Evolutionary conservation across 495 filamentous ascomycete species (phyloP).

Genomic region (Penicillium alfredii): DNA sequence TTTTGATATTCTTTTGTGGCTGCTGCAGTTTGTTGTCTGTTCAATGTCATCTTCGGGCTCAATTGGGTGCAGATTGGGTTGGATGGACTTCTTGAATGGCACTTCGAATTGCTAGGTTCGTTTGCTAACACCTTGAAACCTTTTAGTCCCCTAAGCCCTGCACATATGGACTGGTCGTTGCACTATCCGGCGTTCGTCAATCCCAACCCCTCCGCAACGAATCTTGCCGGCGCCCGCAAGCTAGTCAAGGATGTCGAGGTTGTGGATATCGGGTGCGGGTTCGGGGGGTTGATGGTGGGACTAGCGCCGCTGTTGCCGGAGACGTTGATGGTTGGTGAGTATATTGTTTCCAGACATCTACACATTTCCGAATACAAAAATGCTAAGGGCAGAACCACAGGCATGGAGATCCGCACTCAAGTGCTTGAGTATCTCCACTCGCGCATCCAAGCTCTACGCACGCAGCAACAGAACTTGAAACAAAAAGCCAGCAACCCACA

Average conservation of each 20-base stretch:
- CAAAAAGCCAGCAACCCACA: conserved; percentile 7
- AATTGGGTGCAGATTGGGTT: no score
- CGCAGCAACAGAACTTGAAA: conserved; percentile 51
- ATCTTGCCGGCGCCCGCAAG: conserved; percentile 30
- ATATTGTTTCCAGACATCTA: no score
- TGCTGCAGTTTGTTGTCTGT: not conserved
- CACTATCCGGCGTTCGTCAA: conserved; percentile 71
- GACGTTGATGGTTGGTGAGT: conserved; percentile 70
- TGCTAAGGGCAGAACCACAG: conserved; percentile 17
- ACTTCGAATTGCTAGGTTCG: no score
- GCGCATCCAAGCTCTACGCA: conserved; percentile 73
- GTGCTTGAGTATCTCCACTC: conserved; percentile 86
- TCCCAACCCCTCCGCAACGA: conserved; percentile 28
- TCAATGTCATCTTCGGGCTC: not conserved
- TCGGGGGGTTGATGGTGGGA: conserved; percentile 83
- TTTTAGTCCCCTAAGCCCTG: conserved; percentile 79
- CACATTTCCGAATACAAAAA: not conserved
- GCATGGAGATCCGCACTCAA: conserved; percentile 85
- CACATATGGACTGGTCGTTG: conserved; percentile 83
- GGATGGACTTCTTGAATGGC: no score
- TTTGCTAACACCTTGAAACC: no score
- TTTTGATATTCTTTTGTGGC: no score
- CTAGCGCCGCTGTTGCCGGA: conserved; percentile 75
- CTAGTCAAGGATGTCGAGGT: conserved; percentile 71
- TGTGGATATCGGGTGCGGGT: conserved; percentile 97